These are phyloP conservation scores for Lactarius quietus DNA, from an alignment of 768 basidiomycete species.

Conservation along the genomic window DNA sequence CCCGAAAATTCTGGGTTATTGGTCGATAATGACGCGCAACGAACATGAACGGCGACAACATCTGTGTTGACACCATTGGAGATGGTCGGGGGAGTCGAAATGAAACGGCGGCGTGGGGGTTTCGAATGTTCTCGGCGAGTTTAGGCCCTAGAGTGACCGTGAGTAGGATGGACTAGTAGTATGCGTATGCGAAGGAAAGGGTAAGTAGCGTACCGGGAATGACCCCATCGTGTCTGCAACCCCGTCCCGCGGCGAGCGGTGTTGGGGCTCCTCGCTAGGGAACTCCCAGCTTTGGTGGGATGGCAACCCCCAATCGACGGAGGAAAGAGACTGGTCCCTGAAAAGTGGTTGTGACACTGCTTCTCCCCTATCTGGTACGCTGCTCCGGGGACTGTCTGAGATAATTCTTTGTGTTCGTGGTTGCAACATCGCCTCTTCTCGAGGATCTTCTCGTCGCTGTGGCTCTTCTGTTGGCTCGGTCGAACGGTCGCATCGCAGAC, in stretches of 20 bases:
- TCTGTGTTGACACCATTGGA: not conserved
- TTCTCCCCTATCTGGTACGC: not conserved
- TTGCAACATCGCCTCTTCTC: not conserved
- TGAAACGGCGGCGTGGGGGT: constrained; percentile 2
- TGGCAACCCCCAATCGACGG: not conserved
- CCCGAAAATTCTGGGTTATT: not conserved
- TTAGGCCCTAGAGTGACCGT: not conserved
- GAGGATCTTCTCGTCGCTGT: not conserved
- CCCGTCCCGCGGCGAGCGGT: not conserved
- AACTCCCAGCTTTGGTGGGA: constrained; percentile 9
- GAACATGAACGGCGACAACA: constrained; percentile 15
- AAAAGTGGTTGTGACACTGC: not conserved
- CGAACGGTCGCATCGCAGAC: not conserved
- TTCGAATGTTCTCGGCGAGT: not conserved
- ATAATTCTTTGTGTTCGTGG: not conserved
- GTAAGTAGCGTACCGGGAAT: not conserved
- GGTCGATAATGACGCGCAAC: not conserved
- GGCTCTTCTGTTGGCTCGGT: not conserved
- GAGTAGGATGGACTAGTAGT: not conserved
- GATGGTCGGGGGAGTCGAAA: constrained; percentile 19
- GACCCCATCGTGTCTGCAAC: not conserved
- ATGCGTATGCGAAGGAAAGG: not conserved
- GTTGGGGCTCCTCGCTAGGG: not conserved
- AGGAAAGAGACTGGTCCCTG: not conserved
- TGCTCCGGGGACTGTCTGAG: not conserved